Base-by-base conservation (phyloP, 2,329 filamentous ascomycete species). In the Penicillium sp. region DNA sequence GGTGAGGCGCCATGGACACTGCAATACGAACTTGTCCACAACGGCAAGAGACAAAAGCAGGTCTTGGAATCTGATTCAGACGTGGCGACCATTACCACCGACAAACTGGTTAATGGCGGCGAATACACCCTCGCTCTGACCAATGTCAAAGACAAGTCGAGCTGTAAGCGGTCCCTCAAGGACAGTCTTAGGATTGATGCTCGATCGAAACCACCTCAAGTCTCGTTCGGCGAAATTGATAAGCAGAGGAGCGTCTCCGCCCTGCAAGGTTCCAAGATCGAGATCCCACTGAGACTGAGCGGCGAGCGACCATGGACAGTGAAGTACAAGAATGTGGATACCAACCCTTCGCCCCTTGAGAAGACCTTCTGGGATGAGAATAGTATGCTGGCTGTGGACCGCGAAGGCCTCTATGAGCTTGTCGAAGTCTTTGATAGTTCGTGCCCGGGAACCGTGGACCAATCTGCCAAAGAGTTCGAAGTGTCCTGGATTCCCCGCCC, bases 21-120 rank as follows among this genome's bases (percentile, higher is more conserved):
- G 35, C 91, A 97, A 67, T 99, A 95, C 76, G 94, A 97, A 71
- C 77, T 96, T 36, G 83, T 96, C 7, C 89, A 97, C 71, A 89
- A 91, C 49, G 92, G 92, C 49, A 95, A 89, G 72, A 84, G 92
- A 47, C 86, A 83, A 56, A 87, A 88, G 46, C 81, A 87, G 61
- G 82, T 80, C 49, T 78, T 84, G 24, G 77, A 82, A 50, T 88
- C 96, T 49, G 77, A 84, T 22, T 77, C 76, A 2, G 77, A 82
- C 44, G 73, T 78, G 20, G 86, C 86, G 67, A 87, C 79, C 33
- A 91, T 99, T 66, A 82, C 83, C 58, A 96, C 92, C 0, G 82
- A 87, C 2, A 78, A 81, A 16, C 77, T 99, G 38, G 79, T 79
- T 6, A 87, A 88, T 66, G 94, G 94, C 53, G 94, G 94, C 48